These are phyloP conservation scores for Copromyces sp. DNA, from an alignment of 495 filamentous ascomycete species.

Conservation along the genomic window DNA sequence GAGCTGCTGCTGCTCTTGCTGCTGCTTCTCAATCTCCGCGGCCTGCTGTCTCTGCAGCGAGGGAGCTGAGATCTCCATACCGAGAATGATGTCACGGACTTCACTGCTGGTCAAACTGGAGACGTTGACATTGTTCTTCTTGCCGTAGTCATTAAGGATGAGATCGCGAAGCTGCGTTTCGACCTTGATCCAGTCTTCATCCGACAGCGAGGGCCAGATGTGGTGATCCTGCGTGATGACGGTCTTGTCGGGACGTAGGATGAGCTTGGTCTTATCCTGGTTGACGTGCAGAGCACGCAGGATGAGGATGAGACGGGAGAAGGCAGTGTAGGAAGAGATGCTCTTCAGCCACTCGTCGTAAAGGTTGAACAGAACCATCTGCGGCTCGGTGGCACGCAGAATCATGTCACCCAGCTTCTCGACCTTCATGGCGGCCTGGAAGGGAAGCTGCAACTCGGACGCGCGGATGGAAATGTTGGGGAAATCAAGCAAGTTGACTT, in stretches of 20 bases:
- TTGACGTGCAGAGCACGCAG: slow-evolving; percentile 95
- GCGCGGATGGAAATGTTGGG: slow-evolving; percentile 98
- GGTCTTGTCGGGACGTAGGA: slow-evolving; percentile 94
- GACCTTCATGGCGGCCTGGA: slow-evolving; percentile 99
- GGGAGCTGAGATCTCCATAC: slow-evolving; percentile 98
- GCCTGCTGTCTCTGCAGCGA: slow-evolving; percentile 98
- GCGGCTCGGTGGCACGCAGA: slow-evolving; percentile 89
- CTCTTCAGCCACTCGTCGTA: slow-evolving; percentile 99
- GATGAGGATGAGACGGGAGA: slow-evolving; percentile 92
- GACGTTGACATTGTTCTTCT: slow-evolving; percentile 99
- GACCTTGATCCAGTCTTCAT: slow-evolving; percentile 99
- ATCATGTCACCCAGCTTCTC: slow-evolving; percentile 99
- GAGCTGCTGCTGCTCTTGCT: slow-evolving; percentile 90
- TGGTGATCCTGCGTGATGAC: slow-evolving; percentile 98
- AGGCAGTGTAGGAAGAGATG: slow-evolving; percentile 96
- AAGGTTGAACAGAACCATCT: slow-evolving; percentile 99
- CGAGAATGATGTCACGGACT: slow-evolving; percentile 96
- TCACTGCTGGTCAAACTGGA: slow-evolving; percentile 93
- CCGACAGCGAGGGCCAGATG: slow-evolving; percentile 90
- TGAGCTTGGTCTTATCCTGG: slow-evolving; percentile 94
- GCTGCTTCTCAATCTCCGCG: slow-evolving; percentile 98
- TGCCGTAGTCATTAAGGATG: slow-evolving; percentile 96
- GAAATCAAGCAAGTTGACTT: slow-evolving; percentile 96
- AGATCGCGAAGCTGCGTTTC: slow-evolving; percentile 93
- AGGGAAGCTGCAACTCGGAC: slow-evolving; percentile 93